Conservation (phyloP, 495 filamentous ascomycete species). For the Neurospora discreta region DNA sequence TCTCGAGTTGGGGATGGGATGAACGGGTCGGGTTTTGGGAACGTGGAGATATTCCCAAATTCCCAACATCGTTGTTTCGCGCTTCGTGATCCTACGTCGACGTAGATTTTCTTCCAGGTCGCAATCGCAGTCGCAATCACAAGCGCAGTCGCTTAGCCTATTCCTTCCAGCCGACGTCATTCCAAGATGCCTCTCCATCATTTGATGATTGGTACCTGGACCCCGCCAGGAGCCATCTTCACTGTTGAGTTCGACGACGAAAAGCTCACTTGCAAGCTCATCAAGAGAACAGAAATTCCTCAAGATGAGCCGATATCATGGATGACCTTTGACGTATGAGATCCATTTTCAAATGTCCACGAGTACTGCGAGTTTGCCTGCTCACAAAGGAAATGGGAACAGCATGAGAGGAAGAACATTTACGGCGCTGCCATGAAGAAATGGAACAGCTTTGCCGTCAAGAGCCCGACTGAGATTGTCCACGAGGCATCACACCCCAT, state of each 20-base stretch:
- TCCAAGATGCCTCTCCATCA: slow-evolving; percentile 56
- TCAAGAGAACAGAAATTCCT: slow-evolving; percentile 71
- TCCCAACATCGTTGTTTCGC: not conserved
- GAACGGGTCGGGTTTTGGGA: not conserved
- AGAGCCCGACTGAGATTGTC: slow-evolving; percentile 65
- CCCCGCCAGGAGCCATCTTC: slow-evolving; percentile 73
- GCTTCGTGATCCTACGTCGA: not conserved
- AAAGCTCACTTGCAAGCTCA: slow-evolving; percentile 51
- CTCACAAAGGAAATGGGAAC: slow-evolving; percentile 17
- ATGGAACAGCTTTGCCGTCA: slow-evolving; percentile 70
- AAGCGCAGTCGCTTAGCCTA: not conserved
- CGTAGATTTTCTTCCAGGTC: not conserved
- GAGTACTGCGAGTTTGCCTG: not conserved
- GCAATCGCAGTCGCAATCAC: not conserved
- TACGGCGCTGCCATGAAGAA: slow-evolving; percentile 86
- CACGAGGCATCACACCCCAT: slow-evolving; percentile 66
- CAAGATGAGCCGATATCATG: slow-evolving; percentile 77
- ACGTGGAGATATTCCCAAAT: not conserved
- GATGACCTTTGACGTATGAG: slow-evolving; percentile 73
- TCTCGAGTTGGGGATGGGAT: not conserved
- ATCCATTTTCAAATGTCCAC: not conserved
- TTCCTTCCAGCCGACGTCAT: slow-evolving; percentile 12
- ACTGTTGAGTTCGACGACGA: slow-evolving; percentile 77
- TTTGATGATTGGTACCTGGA: slow-evolving; percentile 79
- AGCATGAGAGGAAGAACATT: slow-evolving; percentile 70